Conservation (phyloP, 495 filamentous ascomycete genomes). For the Penicillium ochrochloron region DNA sequence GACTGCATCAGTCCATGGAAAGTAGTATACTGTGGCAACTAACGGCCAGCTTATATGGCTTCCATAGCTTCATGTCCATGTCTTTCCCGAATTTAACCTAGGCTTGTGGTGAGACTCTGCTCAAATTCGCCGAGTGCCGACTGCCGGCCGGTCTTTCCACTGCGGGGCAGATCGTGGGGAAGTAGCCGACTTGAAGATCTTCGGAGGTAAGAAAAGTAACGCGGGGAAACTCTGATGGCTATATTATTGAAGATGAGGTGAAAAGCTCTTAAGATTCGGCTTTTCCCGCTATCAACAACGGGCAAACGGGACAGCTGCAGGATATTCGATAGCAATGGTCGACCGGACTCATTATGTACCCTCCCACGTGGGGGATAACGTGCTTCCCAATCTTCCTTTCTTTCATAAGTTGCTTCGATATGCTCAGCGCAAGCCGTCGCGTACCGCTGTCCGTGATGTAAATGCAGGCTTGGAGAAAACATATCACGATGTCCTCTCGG, state of each 20-base stretch:
- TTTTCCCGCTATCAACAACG: neutral
- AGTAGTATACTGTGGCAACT: neutral
- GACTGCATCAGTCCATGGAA: neutral
- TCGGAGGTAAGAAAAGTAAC: neutral
- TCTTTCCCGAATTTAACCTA: conserved; percentile 5
- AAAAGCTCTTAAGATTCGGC: neutral
- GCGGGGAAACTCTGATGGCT: conserved; percentile 6
- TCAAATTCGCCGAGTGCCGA: conserved; percentile 32
- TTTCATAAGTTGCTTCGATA: conserved; percentile 37
- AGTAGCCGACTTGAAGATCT: conserved; percentile 29
- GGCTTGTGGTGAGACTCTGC: neutral
- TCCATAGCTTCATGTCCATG: neutral
- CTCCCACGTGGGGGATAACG: conserved; percentile 29
- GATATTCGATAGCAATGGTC: conserved; percentile 18
- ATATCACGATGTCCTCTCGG: conserved; percentile 32
- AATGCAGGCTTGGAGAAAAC: conserved; percentile 35
- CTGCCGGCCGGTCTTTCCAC: conserved; percentile 21
- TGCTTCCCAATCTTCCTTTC: conserved; percentile 32
- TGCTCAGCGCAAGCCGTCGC: conserved; percentile 28
- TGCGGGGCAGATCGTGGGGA: conserved; percentile 26
- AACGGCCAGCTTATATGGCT: neutral
- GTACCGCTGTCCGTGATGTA: conserved; percentile 33
- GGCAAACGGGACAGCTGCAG: neutral
- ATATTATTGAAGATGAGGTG: neutral
- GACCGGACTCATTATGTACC: conserved; percentile 35